phyloP scores from a whole-genome alignment of 2,329 filamentous ascomycete genomes.

The Diaporthe sp. region DNA sequence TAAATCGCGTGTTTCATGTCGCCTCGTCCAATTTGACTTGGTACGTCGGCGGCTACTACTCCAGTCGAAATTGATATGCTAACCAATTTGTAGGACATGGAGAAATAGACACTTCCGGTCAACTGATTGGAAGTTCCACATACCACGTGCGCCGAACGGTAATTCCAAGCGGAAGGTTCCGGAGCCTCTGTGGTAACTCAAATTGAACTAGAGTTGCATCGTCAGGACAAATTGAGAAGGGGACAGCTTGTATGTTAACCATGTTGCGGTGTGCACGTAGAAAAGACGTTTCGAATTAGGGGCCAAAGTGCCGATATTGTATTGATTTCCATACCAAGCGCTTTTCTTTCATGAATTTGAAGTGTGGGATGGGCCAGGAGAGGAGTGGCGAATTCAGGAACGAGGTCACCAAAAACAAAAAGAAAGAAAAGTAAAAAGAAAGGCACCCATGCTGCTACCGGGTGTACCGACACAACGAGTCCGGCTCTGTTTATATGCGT shows the following conservation, averaged over 20 bases:
- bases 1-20: background rate
- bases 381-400: background rate
- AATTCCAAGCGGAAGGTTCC: background rate
- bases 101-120: background rate
- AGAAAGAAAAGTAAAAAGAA: background rate
- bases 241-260: background rate
- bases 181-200: background rate
- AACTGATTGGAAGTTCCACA: background rate
- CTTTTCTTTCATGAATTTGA: no score
- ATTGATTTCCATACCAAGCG: no score
- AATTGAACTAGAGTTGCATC: background rate
- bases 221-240: background rate
- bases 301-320: no score
- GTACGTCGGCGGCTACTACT: background rate
- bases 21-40: background rate
- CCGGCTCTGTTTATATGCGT: background rate
- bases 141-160: background rate
- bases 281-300: background rate
- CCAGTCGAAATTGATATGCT: background rate
- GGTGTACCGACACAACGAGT: no score
- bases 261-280: background rate
- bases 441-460: background rate
- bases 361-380: background rate
- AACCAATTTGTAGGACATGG: background rate
- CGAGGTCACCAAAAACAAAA: fast-evolving